phyloP scores from a whole-genome alignment of 2,329 filamentous ascomycete species.

The Colletotrichum tanaceti region DNA sequence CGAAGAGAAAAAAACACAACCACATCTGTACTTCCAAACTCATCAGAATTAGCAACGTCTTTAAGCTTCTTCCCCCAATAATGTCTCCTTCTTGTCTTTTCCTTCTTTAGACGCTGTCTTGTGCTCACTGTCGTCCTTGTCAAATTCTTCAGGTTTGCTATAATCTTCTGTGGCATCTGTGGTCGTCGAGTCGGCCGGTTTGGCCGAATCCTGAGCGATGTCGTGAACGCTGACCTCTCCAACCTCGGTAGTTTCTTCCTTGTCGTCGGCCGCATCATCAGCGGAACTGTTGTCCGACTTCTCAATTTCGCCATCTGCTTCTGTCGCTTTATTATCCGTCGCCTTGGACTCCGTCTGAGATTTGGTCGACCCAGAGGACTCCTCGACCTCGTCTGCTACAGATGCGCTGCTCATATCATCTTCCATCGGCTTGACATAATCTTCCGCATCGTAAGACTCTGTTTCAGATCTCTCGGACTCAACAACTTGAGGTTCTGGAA shows the following conservation, averaged over 20 bases:
- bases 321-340: neutral
- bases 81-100: conserved; percentile 26
- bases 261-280: conserved; percentile 38
- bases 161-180: conserved; percentile 40
- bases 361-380: conserved; percentile 35
- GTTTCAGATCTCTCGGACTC: conserved; percentile 11
- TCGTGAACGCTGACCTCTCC: conserved; percentile 37
- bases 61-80: conserved; percentile 3
- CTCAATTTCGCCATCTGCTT: conserved; percentile 3
- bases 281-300: conserved; percentile 31
- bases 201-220: conserved; percentile 45
- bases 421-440: neutral
- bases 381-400: conserved; percentile 25
- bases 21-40: neutral
- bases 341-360: neutral
- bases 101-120: conserved; percentile 19
- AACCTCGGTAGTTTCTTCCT: conserved; percentile 37
- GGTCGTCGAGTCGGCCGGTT: conserved; percentile 41
- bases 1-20: no score
- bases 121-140: conserved; percentile 43
- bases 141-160: conserved; percentile 40
- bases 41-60: conserved; percentile 12
- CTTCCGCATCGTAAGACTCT: conserved; percentile 6
- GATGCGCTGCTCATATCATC: conserved; percentile 12
- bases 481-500: conserved; percentile 39